Conservation (phyloP, 352 stramenopile species). For the Blastocystis sp. region DNA sequence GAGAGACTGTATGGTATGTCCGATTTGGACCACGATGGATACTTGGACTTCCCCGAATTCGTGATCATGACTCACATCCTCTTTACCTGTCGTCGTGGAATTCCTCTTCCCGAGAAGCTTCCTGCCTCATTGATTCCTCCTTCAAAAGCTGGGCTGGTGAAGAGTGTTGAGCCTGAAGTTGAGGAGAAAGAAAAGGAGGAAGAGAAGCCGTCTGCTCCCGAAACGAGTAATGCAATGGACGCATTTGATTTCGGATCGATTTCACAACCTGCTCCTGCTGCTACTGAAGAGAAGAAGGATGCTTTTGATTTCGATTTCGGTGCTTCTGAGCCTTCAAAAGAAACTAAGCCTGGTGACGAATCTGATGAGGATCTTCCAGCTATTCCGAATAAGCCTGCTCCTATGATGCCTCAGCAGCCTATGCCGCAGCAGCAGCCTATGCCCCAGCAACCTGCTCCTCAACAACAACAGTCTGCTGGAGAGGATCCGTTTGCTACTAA, state of each 20-base stretch:
- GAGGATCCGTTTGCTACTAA: background rate
- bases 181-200: background rate
- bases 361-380: background rate
- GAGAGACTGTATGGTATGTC: background rate
- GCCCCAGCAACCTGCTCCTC: background rate
- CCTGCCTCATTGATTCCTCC: conserved; percentile 12
- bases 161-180: background rate
- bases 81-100: background rate
- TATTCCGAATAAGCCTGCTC: background rate
- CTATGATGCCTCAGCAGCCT: background rate
- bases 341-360: too few species aligned
- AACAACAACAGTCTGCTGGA: too few species aligned
- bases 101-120: background rate
- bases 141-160: background rate
- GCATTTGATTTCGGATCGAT: too few species aligned
- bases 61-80: conserved; percentile 29
- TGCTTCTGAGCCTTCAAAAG: background rate
- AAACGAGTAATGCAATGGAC: too few species aligned
- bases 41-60: conserved; percentile 11
- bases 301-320: background rate
- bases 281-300: background rate
- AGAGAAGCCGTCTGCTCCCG: background rate
- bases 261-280: background rate
- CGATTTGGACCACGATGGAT: conserved; percentile 22
- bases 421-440: too few species aligned